Evolutionary conservation across 164 flowering plant species (phyloP), one percentile per base, ranked within the genome.

Genomic region (Tetracentron sinense): DNA sequence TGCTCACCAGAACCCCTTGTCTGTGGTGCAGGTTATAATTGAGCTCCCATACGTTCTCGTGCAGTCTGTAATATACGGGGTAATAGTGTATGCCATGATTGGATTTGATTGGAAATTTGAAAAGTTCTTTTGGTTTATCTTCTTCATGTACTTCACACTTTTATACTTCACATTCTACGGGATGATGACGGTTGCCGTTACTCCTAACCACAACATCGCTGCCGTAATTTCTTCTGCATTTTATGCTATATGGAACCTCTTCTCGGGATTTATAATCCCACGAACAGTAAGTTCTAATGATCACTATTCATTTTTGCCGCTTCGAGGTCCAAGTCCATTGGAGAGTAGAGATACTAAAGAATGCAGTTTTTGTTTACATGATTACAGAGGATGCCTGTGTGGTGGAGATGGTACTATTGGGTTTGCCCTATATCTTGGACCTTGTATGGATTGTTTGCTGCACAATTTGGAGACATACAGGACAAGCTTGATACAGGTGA

Each of bases 341-440:
- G 44, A 38, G 14, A 50, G 1, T 50, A 6, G 26, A 20, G 54
- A 50, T 20, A 20, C 4, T 50, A 20, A 50, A 8, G 23, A 25
- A 19, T 48, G 1, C 7, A 50, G 14, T n/a, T 50, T 49, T 50
- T 25, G 10, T 11, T 21, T 50, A 7, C 7, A 6, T 50, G 26
- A 8, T 49, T 7, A 19, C 52, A 73, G 80, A 67, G 62, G 12
- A 73, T 76, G 12, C 80, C 80, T 11, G 38, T 62, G 26, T 76
- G 80, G 79, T 72, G 71, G 74, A 72, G 62, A 62, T 75, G 79
- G 79, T 69, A 66, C 42, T 69, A 69, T 54, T 76, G 71, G 68
- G 25, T 23, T 38, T 20, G 42, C 15, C 77, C 77, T 1, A 42
- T 70, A 3, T 54, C 77, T 10, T 70, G 64, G 50, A 74, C 71